Conservation (phyloP, 805 yeast genomes). For the Saturnispora gosingensis region DNA sequence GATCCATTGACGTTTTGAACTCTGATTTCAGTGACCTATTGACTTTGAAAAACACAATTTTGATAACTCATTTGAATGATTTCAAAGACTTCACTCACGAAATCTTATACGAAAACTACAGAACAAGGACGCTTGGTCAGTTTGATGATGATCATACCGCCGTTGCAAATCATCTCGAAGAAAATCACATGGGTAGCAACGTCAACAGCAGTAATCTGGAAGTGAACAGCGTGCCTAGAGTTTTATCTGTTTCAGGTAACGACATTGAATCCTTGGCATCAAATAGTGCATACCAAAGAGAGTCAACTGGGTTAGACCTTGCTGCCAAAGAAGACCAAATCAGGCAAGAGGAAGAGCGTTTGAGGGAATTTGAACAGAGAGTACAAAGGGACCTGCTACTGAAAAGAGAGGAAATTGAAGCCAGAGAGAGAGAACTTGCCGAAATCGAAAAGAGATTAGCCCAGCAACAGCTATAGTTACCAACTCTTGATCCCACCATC, state of each 20-base stretch:
- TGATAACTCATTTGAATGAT: constrained; percentile 79
- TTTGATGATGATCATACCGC: not conserved
- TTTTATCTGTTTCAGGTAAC: constrained; percentile 8
- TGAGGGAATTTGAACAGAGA: constrained; percentile 76
- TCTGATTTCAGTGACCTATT: constrained; percentile 75
- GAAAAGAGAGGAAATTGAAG: constrained; percentile 74
- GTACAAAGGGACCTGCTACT: constrained; percentile 78
- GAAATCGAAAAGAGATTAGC: constrained; percentile 51
- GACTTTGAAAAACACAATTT: constrained; percentile 65
- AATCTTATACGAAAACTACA: constrained; percentile 74
- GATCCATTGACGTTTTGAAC: constrained; percentile 45
- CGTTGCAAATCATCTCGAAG: not conserved
- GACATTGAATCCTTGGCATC: not conserved
- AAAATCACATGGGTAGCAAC: not conserved
- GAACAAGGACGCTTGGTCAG: constrained; percentile 47
- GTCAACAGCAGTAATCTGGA: not conserved
- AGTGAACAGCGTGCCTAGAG: constrained; percentile 3
- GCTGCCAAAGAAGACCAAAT: constrained; percentile 74
- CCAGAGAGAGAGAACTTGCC: constrained; percentile 75
- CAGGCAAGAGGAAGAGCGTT: constrained; percentile 79
- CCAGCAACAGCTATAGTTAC: constrained; percentile 13
- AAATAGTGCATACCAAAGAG: not conserved
- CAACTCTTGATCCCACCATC: not conserved
- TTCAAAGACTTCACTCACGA: constrained; percentile 86
- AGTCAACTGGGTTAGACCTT: constrained; percentile 5